Evolutionary conservation across 2,329 filamentous ascomycete genomes (phyloP).

Genomic region (Trichocomaceae sp.): DNA sequence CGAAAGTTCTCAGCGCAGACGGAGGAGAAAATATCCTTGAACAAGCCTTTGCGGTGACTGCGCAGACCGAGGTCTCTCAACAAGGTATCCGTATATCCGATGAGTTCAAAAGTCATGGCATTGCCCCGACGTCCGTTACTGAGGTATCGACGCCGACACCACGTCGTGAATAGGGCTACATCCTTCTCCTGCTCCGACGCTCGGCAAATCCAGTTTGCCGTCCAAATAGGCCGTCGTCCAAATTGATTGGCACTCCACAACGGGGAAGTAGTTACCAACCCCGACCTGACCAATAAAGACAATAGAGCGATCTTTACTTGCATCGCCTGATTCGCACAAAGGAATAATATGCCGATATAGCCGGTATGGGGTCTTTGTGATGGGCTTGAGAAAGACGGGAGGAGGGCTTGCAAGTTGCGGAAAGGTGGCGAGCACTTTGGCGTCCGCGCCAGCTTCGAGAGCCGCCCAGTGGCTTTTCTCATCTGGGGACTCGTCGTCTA

Average conservation of each 20-base stretch:
- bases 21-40: background rate
- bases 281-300: constrained; percentile 9
- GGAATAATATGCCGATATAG: constrained; percentile 9
- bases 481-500: constrained; percentile 1
- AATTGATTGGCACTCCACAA: constrained; percentile 10
- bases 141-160: constrained; percentile 6
- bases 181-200: constrained; percentile 4
- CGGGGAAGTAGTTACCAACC: constrained; percentile 10
- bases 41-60: constrained; percentile 3
- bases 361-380: constrained; percentile 5
- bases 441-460: constrained; percentile 5
- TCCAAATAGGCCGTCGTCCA: constrained; percentile 9
- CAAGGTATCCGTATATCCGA: constrained; percentile 7
- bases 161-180: constrained; percentile 7
- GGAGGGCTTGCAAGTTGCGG: constrained; percentile 8
- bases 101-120: constrained; percentile 7
- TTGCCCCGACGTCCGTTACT: constrained; percentile 3
- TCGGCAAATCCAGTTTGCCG: constrained; percentile 6
- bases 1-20: background rate
- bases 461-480: background rate
- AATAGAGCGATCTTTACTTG: constrained; percentile 9
- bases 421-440: constrained; percentile 6
- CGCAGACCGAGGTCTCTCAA: constrained; percentile 1
- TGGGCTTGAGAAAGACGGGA: constrained; percentile 4
- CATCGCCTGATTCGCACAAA: constrained; percentile 2